Evolutionary conservation across 176 grass and related monocot species (phyloP), one percentile per base, ranked within the genome.

Genomic region (Oryza brachyantha): DNA sequence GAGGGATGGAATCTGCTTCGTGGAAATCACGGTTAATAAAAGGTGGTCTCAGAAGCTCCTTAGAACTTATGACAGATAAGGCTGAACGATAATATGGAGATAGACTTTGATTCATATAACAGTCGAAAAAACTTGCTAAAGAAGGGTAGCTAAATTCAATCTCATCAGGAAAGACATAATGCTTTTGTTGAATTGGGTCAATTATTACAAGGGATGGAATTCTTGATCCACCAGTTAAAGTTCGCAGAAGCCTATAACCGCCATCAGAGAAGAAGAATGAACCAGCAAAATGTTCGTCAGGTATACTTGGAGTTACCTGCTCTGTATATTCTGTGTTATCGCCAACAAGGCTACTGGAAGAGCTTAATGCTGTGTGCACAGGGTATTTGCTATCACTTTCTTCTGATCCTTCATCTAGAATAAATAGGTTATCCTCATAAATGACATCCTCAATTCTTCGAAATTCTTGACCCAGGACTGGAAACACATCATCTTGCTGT

Each of bases 11-110:
- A 92, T 90, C 84, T 90, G 87, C 85, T 77, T 97, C 95, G 77
- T 82, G 95, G 43, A 92, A 94, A 86, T 94, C 89, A 24, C 79
- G 87, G 72, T 97, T 97, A 72, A 97, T 83, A 80, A 94, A 94
- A 85, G 95, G 95, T 75, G 91, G 91, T 81, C 66, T 92, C 73
- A 87, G 89, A 79, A 86, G 79, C 65, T 94, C 83, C 72, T 94
- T 97, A 29, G 60, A 84, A 70, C 38, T 86, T 76, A 55, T 28
- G 29, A 71, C 45, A 73, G 58, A 64, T 74, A 68, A 88, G 63
- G 60, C 66, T 21, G 80, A 90, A 60, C 7, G 86, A 28, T 86
- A 70, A 91, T 86, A 92, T 41, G 92, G 55, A 90, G 82, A 29
- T 79, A 94, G 95, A 83, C 76, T 92, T 70, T 8, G 72, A 72